These are phyloP conservation scores for Colletotrichum sp. DNA, from an alignment of 2,329 filamentous ascomycete species.

Conservation along the genomic window DNA sequence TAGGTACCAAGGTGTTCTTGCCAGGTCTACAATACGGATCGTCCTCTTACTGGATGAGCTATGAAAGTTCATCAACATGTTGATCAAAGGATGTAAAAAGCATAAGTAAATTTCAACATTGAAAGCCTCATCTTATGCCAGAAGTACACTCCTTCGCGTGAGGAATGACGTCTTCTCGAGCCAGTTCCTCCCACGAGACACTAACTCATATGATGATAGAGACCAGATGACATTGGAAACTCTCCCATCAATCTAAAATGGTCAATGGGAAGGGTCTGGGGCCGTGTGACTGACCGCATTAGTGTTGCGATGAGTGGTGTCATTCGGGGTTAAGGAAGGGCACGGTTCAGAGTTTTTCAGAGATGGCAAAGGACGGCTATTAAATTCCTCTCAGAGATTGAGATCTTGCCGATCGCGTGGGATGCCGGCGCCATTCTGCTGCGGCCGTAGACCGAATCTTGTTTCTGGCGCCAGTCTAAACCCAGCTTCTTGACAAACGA, in stretches of 20 bases:
- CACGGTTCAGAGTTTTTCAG: not conserved
- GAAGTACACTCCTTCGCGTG: not conserved
- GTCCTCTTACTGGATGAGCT: not conserved
- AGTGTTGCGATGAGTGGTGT: not conserved
- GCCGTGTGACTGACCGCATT: not conserved
- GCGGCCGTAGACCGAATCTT: not conserved
- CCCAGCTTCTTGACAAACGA: not conserved
- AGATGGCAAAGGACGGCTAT: not conserved
- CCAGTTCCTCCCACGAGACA: not conserved
- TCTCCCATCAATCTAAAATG: not conserved
- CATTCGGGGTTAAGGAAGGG: not conserved
- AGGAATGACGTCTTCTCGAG: not conserved
- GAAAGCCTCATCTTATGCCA: not conserved
- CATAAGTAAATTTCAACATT: not conserved
- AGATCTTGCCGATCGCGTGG: not conserved
- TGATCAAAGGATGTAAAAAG: rapidly evolving
- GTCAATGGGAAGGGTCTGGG: not conserved
- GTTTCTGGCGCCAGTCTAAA: not conserved
- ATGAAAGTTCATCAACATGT: rapidly evolving
- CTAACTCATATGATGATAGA: not conserved
- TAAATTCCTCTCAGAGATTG: not conserved
- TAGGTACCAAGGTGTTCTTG: too few relatives aligned
- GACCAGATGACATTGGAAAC: not conserved
- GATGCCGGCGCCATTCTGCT: not conserved
- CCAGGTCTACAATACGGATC: too few relatives aligned